Evolutionary conservation across 768 basidiomycete genomes (phyloP), one percentile per base, ranked within the genome.

Genomic region (Lactarius trivialis): DNA sequence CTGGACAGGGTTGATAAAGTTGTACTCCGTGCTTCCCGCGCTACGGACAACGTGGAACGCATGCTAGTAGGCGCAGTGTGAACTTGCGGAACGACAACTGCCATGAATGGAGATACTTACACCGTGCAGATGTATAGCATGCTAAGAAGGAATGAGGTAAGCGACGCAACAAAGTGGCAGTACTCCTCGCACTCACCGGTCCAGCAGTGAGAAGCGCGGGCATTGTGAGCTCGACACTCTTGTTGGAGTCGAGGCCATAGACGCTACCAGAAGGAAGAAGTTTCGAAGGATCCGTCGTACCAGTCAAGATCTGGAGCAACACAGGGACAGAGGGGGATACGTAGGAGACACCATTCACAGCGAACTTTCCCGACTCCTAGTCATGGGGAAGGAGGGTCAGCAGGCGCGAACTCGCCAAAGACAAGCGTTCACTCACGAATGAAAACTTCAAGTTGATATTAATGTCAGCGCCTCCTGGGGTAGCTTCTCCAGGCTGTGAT

Each of bases 281-380:
- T 3, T 81, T 75, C 41, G 74, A 68, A 0, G 84, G 76, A 28
- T 76, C 73, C 37, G 71, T 71, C 6, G 79, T 77, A 0, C 85
- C 85, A 51, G 79, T 83, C 45, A 86, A 69, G 32, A 85, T 81
- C 66, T 86, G 85, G 15, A 85, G 76, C 19, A 86, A 76, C 17
- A 84, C 78, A 0, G 85, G 84, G 2, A 78, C 72, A 0, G 75
- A 73, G 0, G 83, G 83, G 4, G 76, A 69, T 7, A 66, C 60
- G 69, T 73, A 83, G 30, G 73, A 68, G 53, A 64, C 66, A 17
- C 70, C 70, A 58, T 80, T 80, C 49, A 79, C 68, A 2, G 43
- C 54, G 21, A 63, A 63, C 0, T 51, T 45, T 7, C 33, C 55
- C 8, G 11, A 0, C 0, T 11, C 9, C 56, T 56, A 58, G 62